Evolutionary conservation across 2,329 filamentous ascomycete species (phyloP).

Genomic region (Colletotrichum echinochloae): DNA sequence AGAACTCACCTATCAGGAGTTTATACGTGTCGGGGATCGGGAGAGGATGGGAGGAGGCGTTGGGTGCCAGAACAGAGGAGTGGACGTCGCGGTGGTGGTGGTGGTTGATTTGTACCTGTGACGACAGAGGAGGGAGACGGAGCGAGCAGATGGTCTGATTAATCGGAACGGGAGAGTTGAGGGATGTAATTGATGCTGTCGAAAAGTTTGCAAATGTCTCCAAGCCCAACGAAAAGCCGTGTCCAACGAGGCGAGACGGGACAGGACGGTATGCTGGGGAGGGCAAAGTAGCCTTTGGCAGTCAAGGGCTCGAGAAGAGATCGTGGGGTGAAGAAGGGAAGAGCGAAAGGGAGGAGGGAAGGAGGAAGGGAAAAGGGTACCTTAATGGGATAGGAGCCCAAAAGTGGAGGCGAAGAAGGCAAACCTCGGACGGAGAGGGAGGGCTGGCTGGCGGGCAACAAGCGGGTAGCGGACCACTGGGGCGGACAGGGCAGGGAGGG

Average conservation of each 20-base stretch:
- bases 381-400: constrained; percentile 41
- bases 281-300: constrained; percentile 31
- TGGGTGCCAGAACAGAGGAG: neutral
- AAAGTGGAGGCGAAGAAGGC: constrained; percentile 40
- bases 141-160: constrained; percentile 21
- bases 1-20: constrained; percentile 17
- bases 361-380: constrained; percentile 36
- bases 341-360: constrained; percentile 11
- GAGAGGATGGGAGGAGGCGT: constrained; percentile 39
- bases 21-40: constrained; percentile 32
- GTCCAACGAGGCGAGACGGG: constrained; percentile 33
- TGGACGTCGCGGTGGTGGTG: constrained; percentile 4
- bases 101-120: constrained; percentile 26
- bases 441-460: constrained; percentile 1
- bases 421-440: constrained; percentile 10
- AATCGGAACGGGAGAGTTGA: constrained; percentile 8
- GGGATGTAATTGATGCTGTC: constrained; percentile 24
- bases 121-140: constrained; percentile 32
- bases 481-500: constrained; percentile 6
- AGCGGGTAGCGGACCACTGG: constrained; percentile 36
- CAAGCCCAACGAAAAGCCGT: constrained; percentile 34
- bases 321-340: constrained; percentile 40
- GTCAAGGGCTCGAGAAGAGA: constrained; percentile 35
- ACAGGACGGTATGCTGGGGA: constrained; percentile 35
- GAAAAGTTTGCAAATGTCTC: constrained; percentile 11